Base-by-base conservation (phyloP, 352 stramenopile species). In the Phytophthora cactorum region DNA sequence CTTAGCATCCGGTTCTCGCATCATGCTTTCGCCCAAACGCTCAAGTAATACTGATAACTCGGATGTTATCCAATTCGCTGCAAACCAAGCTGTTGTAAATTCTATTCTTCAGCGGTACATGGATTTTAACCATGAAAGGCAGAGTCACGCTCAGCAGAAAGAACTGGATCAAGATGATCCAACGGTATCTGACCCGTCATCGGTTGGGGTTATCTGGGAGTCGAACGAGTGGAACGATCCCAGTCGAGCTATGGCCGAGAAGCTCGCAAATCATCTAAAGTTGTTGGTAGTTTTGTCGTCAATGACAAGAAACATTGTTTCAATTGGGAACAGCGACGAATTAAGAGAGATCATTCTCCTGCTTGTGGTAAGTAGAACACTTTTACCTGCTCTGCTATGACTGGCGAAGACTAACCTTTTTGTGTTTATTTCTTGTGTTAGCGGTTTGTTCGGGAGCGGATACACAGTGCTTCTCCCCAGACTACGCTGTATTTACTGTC, bases 241-340 rank as follows among this genome's bases (percentile, higher is more conserved):
- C 1, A 63, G 14, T 34, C 65, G 59, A 56, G 59, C 53, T 15
- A 32, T 38, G 4, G n/a, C 45, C 15, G 59, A 63, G 14, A 68
- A 64, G 4, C 46, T 68, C 22, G 38, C 45, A 47, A 46, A 27
- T 11, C 17, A 64, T 8, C 17, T 72, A 1, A 72, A 72, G 22
- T 7, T 68, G 8, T 28, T 72, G 28, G 34, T 53, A 44, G 45
- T 72, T 38, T 60, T 68, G 2, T 68, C 65, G 25, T 58, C 65
- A 6, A 58, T 68, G 59, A 72, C 65, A 44, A 54, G 1, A 25
- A 72, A 63, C 29, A 45, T 72, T 4, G 8, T 59, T 31, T 59
- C 51, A 44, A 68, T 72, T 15, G 52, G 38, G 38, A 25, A 17
- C n/a, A 68, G 65, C 14, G 65, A 72, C 22, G 65, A 72, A 36